These are phyloP conservation scores for Onygena corvina DNA, from an alignment of 2,329 filamentous ascomycete genomes.

Conservation along the genomic window DNA sequence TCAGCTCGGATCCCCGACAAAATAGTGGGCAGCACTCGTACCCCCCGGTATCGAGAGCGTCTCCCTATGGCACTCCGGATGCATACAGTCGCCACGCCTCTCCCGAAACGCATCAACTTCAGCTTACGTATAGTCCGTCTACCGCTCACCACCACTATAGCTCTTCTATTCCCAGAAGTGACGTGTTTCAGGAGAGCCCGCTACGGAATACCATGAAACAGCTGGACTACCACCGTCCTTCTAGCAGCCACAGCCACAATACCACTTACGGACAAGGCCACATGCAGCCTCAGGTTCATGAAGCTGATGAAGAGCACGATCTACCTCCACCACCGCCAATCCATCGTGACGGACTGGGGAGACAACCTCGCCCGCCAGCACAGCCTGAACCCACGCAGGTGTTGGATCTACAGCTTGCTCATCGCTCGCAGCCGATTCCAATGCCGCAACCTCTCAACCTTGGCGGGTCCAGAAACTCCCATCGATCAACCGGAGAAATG, in stretches of 20 bases:
- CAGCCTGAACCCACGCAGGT: conserved; percentile 9
- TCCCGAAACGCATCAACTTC: conserved; percentile 6
- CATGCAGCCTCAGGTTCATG: conserved; percentile 14
- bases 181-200: conserved; percentile 21
- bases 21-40: conserved; percentile 11
- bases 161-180: conserved; percentile 16
- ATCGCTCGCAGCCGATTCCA: conserved; percentile 15
- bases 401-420: conserved; percentile 8
- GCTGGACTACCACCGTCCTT: conserved; percentile 14
- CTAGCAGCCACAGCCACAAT: neutral
- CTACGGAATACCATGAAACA: conserved; percentile 21
- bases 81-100: conserved; percentile 6
- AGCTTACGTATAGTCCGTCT: neutral
- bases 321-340: conserved; percentile 26
- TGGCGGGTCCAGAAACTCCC: conserved; percentile 13
- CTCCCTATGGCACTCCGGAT: conserved; percentile 7
- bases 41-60: conserved; percentile 8
- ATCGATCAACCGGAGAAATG: conserved; percentile 6
- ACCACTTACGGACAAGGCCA: conserved; percentile 10
- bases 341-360: conserved; percentile 20
- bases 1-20: conserved; percentile 8
- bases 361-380: conserved; percentile 10
- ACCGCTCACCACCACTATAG: conserved; percentile 12
- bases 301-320: conserved; percentile 17
- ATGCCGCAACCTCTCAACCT: conserved; percentile 20